Evolutionary conservation across 2,329 filamentous ascomycete species (phyloP).

Genomic region (Epicoccum sorghinum): DNA sequence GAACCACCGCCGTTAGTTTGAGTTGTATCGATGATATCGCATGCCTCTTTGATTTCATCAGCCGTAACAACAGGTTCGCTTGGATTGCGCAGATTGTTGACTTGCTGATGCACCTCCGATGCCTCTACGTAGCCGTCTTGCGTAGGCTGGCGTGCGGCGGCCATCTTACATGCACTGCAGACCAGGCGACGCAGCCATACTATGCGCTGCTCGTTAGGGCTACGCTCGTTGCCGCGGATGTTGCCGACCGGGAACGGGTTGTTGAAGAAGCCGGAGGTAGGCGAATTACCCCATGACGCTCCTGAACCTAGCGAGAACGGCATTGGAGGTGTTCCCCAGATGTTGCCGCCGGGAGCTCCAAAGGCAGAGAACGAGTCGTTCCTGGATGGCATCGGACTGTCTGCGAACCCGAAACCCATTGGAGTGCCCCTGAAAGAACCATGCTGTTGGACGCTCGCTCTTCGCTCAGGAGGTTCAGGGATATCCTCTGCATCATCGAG

Average conservation of each 20-base stretch:
- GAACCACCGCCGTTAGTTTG: slow-evolving; percentile 85
- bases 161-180: slow-evolving; percentile 75
- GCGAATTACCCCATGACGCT: slow-evolving; percentile 50
- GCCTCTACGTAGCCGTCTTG: slow-evolving; percentile 73
- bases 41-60: slow-evolving; percentile 79
- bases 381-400: slow-evolving; percentile 37
- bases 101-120: slow-evolving; percentile 65
- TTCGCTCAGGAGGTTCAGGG: slow-evolving; percentile 68
- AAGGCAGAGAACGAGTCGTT: slow-evolving; percentile 44
- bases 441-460: slow-evolving; percentile 47
- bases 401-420: slow-evolving; percentile 44
- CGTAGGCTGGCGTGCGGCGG: slow-evolving; percentile 54
- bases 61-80: slow-evolving; percentile 62
- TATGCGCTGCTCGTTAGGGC: slow-evolving; percentile 35
- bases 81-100: slow-evolving; percentile 68
- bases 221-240: slow-evolving; percentile 36
- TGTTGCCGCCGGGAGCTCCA: slow-evolving; percentile 40
- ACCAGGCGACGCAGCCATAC: slow-evolving; percentile 61
- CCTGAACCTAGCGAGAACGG: slow-evolving; percentile 48
- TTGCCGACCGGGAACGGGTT: slow-evolving; percentile 38
- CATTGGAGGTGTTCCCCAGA: slow-evolving; percentile 51
- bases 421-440: slow-evolving; percentile 37
- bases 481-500: slow-evolving; percentile 63
- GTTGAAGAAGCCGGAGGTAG: slow-evolving; percentile 42
- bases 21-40: slow-evolving; percentile 85